phyloP scores from a whole-genome alignment of 225 moss, liverwort and hornwort genomes.

The Straminergon stramineum region DNA sequence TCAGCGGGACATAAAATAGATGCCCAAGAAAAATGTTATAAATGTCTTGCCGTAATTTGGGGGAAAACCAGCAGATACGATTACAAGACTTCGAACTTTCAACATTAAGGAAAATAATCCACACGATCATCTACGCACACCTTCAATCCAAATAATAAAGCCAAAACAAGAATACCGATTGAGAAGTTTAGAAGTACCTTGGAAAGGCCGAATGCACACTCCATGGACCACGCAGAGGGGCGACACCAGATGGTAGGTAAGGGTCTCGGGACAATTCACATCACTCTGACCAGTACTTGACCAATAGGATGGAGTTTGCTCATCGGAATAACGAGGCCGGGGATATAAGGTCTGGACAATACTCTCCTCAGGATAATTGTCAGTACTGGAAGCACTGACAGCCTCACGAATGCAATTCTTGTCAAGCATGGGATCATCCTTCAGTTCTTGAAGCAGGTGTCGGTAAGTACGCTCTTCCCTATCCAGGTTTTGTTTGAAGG shows the following conservation, averaged over 20 bases:
- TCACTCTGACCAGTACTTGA: constrained; percentile 56
- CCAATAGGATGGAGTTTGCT: constrained; percentile 60
- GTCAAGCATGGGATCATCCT: constrained; percentile 17
- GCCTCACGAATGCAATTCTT: constrained; percentile 53
- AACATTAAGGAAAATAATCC: neutral
- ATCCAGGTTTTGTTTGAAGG: constrained; percentile 43
- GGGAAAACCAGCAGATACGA: neutral
- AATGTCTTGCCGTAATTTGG: neutral
- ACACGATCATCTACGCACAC: neutral
- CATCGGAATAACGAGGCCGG: constrained; percentile 24
- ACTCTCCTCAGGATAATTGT: constrained; percentile 70
- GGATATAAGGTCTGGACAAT: constrained; percentile 65
- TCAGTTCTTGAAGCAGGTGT: constrained; percentile 41
- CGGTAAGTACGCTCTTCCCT: constrained; percentile 59
- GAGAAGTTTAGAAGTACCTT: constrained; percentile 26
- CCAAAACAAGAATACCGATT: neutral
- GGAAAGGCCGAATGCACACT: constrained; percentile 61
- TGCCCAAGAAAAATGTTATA: neutral
- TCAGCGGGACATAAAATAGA: neutral
- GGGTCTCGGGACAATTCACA: constrained; percentile 55
- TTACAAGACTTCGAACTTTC: neutral
- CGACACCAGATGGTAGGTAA: constrained; percentile 53
- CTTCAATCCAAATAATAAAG: neutral
- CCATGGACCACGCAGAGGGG: constrained; percentile 73
- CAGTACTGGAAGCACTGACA: constrained; percentile 72